Conservation (phyloP, 1,139 yeast species). For the Kurtzmaniella natalensis region DNA sequence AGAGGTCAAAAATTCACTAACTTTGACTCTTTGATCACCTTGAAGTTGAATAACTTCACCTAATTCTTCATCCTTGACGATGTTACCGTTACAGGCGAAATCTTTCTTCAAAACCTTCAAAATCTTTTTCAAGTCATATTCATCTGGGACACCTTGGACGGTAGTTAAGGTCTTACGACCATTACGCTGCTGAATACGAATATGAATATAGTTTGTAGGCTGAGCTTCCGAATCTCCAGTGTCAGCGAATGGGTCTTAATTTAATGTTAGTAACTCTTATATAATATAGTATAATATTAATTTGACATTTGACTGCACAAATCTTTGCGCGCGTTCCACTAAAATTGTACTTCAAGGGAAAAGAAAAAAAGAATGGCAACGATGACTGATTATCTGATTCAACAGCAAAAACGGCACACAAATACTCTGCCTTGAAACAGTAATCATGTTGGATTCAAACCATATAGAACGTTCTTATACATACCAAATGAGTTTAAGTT, state of each 20-base stretch:
- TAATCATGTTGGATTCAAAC: too few species aligned
- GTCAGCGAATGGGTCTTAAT: conserved; percentile 94
- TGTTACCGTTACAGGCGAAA: conserved; percentile 98
- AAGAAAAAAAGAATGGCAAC: too few species aligned
- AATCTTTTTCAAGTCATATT: conserved; percentile 91
- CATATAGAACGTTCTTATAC: conserved; percentile 17
- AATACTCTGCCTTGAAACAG: too few species aligned
- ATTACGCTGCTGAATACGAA: conserved; percentile 99
- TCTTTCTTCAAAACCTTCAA: conserved; percentile 93
- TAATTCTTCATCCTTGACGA: conserved; percentile 92
- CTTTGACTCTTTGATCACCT: conserved; percentile 98
- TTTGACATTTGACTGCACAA: too few species aligned
- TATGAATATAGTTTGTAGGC: conserved; percentile 93
- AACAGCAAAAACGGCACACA: too few species aligned
- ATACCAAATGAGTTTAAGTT: conserved; percentile 90
- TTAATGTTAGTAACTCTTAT: too few species aligned
- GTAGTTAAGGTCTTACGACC: conserved; percentile 99
- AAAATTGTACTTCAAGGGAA: too few species aligned
- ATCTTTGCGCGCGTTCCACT: too few species aligned
- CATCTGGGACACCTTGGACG: conserved; percentile 94
- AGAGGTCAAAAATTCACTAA: conserved; percentile 84
- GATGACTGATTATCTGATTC: too few species aligned
- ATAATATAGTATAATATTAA: too few species aligned
- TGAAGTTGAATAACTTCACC: conserved; percentile 98
- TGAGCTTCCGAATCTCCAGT: conserved; percentile 99